Evolutionary conservation across 129 eudicot species (phyloP), one percentile per base, ranked within the genome.

Genomic region (Helichrysum umbraculigerum): DNA sequence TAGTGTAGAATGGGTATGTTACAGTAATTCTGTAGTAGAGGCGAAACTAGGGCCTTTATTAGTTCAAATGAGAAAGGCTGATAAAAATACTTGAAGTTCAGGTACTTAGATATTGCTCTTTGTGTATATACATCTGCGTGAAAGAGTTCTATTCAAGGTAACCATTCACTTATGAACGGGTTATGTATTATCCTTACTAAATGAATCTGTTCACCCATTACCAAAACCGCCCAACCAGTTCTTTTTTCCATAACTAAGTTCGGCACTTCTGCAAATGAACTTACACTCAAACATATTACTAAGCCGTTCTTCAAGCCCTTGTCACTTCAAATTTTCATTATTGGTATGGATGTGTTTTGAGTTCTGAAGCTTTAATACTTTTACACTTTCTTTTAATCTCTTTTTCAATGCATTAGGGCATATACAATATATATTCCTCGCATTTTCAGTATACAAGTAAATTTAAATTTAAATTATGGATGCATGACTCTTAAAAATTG

Each of bases 81-180:
- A 83, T 74, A 93, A 86, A 83, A 85, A 25, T 93, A 79, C 96
- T 93, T 76, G 96, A 96, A 79, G 86, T 93, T 83, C 98, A 93
- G 96, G 98, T 90, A 64, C 70, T 37, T 56, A 60, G 12, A 54
- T 22, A 17, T 79, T 0, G 33, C 12, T 54, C 75, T 44, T 17
- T 66, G 14, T 74, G 21, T 70, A 41, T 42, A 30, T 22, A 32
- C 17, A 9, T 78, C 59, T 19, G 30, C 30, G 28, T 61, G 61
- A n/a, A 74, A 34, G 37, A 34, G 37, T 34, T 34, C 37, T 34
- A 34, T 34, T 34, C 0, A 6, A 34, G 37, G 37, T 6, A 34
- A 34, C 37, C 37, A 34, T 34, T 34, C 37, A 34, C 37, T 34
- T 34, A 34, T 34, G 37, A 34, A 4, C 6, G 37, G 37, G 37